These are phyloP conservation scores for Flaveria sonorensis DNA, from an alignment of 129 eudicot species.

Conservation along the genomic window DNA sequence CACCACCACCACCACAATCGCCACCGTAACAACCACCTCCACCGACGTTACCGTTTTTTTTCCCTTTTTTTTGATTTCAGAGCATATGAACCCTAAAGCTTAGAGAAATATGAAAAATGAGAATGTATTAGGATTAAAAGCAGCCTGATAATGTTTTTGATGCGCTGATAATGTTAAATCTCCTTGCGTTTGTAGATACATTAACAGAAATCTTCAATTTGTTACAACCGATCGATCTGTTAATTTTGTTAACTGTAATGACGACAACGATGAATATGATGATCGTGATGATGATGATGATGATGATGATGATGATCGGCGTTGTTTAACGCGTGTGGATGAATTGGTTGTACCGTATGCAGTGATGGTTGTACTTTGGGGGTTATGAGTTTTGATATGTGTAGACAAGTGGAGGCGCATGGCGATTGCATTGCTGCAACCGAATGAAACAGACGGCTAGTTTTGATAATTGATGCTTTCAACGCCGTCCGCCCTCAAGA, in stretches of 20 bases:
- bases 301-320: neutral
- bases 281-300: neutral
- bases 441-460: neutral
- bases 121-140: slow-evolving; percentile 29
- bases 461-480: no score
- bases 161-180: slow-evolving; percentile 44
- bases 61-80: neutral
- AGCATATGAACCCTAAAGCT: slow-evolving; percentile 21
- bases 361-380: slow-evolving; percentile 6
- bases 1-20: neutral
- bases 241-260: neutral
- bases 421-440: slow-evolving; percentile 17
- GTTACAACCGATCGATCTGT: neutral
- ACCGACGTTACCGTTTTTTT: neutral
- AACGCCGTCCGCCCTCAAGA: no score
- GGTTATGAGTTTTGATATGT: neutral
- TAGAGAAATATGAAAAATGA: neutral
- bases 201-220: slow-evolving; percentile 2
- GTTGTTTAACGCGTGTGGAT: neutral
- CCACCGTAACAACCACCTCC: neutral
- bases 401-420: slow-evolving; percentile 33
- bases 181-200: slow-evolving; percentile 20
- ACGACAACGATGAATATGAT: neutral
- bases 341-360: slow-evolving; percentile 13
- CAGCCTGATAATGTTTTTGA: slow-evolving; percentile 39